These are phyloP conservation scores for Podila epicladia DNA, from an alignment of 192 early-diverging fungal genomes.

Conservation along the genomic window DNA sequence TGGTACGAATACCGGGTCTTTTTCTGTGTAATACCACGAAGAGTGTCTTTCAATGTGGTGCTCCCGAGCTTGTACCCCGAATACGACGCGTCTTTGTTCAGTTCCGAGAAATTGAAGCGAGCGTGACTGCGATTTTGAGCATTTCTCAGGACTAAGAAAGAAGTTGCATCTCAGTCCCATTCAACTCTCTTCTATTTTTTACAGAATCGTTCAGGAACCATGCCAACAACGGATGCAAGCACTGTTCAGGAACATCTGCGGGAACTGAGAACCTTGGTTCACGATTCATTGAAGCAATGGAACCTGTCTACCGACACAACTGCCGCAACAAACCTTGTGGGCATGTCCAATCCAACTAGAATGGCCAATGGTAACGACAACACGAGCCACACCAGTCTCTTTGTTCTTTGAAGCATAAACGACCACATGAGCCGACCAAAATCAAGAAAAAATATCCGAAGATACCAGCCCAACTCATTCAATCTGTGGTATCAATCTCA, in stretches of 20 bases:
- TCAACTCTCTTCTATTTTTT: too few relatives aligned
- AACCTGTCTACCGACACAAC: conserved; percentile 23
- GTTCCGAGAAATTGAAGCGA: too few relatives aligned
- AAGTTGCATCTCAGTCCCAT: too few relatives aligned
- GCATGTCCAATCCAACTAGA: conserved; percentile 18
- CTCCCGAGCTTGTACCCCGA: too few relatives aligned
- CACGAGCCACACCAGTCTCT: background rate
- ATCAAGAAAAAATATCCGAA: background rate
- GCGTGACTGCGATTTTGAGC: too few relatives aligned
- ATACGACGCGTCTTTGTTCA: too few relatives aligned
- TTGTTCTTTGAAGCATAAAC: background rate
- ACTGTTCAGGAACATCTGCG: conserved; percentile 49
- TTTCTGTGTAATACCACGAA: too few relatives aligned
- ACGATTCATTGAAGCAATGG: conserved; percentile 48
- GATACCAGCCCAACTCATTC: too few relatives aligned
- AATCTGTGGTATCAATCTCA: background rate
- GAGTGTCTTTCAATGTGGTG: too few relatives aligned
- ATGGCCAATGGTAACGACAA: conserved; percentile 23
- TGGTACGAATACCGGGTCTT: too few relatives aligned
- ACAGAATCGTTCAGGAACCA: background rate
- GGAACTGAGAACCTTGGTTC: conserved; percentile 26
- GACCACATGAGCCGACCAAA: background rate
- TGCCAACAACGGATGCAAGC: conserved; percentile 30
- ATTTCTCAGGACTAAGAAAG: too few relatives aligned
- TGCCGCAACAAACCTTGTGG: conserved; percentile 14